Percentiles rank a stretch among this genome's conserved stretches.
phyloP scores from a whole-genome alignment of 768 basidiomycete species.

The Agrocybe praecox region DNA sequence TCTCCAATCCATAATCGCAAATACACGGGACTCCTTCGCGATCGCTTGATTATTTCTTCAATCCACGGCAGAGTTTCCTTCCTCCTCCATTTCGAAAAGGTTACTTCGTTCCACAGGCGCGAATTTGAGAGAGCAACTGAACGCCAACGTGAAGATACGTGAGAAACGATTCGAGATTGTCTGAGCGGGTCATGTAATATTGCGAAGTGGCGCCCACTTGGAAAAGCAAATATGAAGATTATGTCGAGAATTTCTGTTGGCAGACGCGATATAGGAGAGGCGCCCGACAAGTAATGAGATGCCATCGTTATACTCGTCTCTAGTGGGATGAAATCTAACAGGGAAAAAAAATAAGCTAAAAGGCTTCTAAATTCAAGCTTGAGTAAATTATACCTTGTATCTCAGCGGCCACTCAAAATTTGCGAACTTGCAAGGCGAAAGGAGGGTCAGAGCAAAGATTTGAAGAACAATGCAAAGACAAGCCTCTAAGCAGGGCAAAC shows the following conservation, averaged over 20 bases:
- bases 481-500: no score
- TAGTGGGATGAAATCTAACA: no score
- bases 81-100: not conserved
- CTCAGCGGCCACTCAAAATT: no score
- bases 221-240: not conserved
- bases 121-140: not conserved
- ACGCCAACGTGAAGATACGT: conserved; percentile 3
- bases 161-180: conserved; percentile 1
- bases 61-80: not conserved
- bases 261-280: not conserved
- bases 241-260: not conserved
- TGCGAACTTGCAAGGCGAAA: no score
- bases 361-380: no score
- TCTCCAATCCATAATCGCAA: conserved; percentile 1
- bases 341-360: no score
- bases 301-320: no score
- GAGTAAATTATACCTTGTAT: no score
- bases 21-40: not conserved
- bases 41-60: not conserved
- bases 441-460: no score
- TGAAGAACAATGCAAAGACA: no score
- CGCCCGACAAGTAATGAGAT: no score
- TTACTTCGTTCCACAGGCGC: not conserved
- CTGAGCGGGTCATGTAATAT: not conserved
- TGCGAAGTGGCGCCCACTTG: not conserved